A percentile compares a stretch with the other conserved stretches of the same genome.
These are phyloP conservation scores for Malus asiatica DNA, from an alignment of 306 rosid genomes.

Conservation along the genomic window DNA sequence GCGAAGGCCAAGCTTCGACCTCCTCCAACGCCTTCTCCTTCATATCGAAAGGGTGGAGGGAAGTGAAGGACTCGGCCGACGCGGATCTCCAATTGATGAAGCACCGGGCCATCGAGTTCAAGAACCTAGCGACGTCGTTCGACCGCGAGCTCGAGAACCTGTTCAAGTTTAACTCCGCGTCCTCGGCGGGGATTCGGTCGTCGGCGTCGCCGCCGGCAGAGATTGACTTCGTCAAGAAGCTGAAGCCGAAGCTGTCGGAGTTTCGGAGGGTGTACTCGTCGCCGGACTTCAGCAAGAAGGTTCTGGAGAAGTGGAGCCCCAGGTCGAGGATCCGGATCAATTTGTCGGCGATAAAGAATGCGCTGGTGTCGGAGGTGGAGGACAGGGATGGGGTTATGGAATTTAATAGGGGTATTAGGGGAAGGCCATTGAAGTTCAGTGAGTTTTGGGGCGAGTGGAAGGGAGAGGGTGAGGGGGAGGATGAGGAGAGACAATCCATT, in stretches of 20 bases:
- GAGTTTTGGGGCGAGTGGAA: conserved; percentile 87
- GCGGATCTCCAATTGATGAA: conserved; percentile 84
- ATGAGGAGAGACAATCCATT: conserved; percentile 25
- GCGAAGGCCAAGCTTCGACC: conserved; percentile 37
- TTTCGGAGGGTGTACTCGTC: conserved; percentile 73
- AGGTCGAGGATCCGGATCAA: conserved; percentile 72
- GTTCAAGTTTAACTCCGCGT: conserved; percentile 53
- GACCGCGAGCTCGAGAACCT: conserved; percentile 92
- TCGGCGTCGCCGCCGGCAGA: conserved; percentile 44
- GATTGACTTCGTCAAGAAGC: conserved; percentile 79
- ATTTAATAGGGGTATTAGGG: conserved; percentile 42
- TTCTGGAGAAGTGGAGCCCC: conserved; percentile 85
- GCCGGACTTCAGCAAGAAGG: conserved; percentile 88
- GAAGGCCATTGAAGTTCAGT: conserved; percentile 40
- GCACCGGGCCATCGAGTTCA: conserved; percentile 87
- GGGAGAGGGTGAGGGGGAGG: conserved; percentile 45
- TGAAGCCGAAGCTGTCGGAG: conserved; percentile 81
- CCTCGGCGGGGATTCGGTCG: conserved; percentile 45
- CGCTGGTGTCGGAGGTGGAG: conserved; percentile 66
- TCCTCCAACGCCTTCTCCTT: conserved; percentile 73
- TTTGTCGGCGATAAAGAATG: conserved; percentile 73
- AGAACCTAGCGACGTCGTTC: conserved; percentile 75
- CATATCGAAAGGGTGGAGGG: conserved; percentile 85
- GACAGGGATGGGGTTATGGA: conserved; percentile 28
- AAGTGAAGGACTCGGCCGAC: conserved; percentile 87